Evolutionary conservation across 2,329 filamentous ascomycete genomes (phyloP).

Genomic region (Allantophomopsis lycopodina): DNA sequence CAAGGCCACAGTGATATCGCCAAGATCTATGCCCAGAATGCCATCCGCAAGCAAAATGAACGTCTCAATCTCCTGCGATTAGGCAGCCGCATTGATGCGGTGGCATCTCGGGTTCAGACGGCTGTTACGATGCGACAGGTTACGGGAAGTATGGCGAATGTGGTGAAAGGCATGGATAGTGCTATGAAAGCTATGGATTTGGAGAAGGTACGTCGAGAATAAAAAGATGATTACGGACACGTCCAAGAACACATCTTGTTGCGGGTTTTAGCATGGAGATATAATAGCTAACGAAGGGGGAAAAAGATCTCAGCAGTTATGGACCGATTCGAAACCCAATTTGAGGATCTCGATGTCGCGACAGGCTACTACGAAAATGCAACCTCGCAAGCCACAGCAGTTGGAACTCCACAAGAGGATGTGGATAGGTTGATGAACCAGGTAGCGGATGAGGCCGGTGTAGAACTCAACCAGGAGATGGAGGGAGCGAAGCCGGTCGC

Average conservation of each 20-base stretch:
- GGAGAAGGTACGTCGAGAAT: slow-evolving; percentile 32
- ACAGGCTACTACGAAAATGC: slow-evolving; percentile 60
- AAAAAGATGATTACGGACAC: no score
- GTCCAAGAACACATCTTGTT: neutral
- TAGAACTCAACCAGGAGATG: slow-evolving; percentile 70
- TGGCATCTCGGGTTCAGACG: slow-evolving; percentile 44
- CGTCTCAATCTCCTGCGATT: slow-evolving; percentile 43
- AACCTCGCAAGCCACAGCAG: slow-evolving; percentile 64
- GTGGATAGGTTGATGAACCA: slow-evolving; percentile 77
- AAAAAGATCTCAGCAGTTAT: slow-evolving; percentile 31
- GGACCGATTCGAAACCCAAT: slow-evolving; percentile 48
- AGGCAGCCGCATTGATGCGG: slow-evolving; percentile 43
- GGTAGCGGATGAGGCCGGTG: slow-evolving; percentile 76
- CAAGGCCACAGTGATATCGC: slow-evolving; percentile 45
- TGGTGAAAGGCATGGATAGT: slow-evolving; percentile 45
- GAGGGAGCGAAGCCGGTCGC: slow-evolving; percentile 42
- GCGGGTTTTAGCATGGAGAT: no score
- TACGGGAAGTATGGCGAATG: slow-evolving; percentile 46
- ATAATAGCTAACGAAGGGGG: neutral
- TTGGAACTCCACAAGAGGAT: slow-evolving; percentile 65
- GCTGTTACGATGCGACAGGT: slow-evolving; percentile 49
- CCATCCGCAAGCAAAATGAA: slow-evolving; percentile 49
- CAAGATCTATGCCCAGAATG: slow-evolving; percentile 48
- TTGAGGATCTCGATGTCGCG: slow-evolving; percentile 33
- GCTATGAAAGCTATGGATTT: slow-evolving; percentile 52